A percentile compares a stretch with the other conserved stretches of the same genome.
phyloP scores from a whole-genome alignment of 2,329 filamentous ascomycete species.

The Ophiostoma sp. region DNA sequence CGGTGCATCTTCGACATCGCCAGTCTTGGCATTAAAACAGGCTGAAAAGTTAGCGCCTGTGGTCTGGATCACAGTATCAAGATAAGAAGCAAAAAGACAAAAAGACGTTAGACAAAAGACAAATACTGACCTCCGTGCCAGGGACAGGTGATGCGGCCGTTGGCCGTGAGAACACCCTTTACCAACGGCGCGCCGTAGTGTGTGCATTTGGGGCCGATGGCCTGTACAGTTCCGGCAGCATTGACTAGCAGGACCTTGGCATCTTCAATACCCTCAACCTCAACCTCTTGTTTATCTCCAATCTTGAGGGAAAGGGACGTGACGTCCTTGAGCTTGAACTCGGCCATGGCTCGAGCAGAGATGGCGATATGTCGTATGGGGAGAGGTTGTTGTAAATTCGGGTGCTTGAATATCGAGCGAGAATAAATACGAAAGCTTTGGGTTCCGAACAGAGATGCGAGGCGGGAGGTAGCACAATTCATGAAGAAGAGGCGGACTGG shows the following conservation, averaged over 20 bases:
- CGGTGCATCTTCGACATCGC: constrained; percentile 92
- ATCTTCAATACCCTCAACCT: constrained; percentile 81
- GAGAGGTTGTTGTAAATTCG: neutral
- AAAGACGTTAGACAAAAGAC: neutral
- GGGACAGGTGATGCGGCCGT: constrained; percentile 82
- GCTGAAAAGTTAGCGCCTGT: constrained; percentile 47
- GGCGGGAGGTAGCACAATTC: constrained; percentile 24
- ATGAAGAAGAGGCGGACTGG: constrained; percentile 24
- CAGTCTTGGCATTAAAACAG: constrained; percentile 84
- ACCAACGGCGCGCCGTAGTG: constrained; percentile 85
- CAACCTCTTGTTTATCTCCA: constrained; percentile 79
- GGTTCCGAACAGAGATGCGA: neutral
- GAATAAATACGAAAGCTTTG: constrained; percentile 23
- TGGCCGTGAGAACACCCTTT: constrained; percentile 75
- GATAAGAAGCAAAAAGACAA: neutral
- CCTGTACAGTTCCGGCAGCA: constrained; percentile 68
- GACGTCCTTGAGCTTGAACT: constrained; percentile 70
- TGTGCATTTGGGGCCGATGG: constrained; percentile 75
- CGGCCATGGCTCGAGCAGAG: constrained; percentile 43
- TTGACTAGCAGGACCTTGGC: constrained; percentile 86
- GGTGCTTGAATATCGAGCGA: neutral
- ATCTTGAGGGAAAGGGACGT: constrained; percentile 68
- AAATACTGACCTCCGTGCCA: constrained; percentile 77
- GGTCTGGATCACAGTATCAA: neutral
- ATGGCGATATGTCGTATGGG: constrained; percentile 16